Evolutionary conservation across 305 asterid species (phyloP).

Genomic region (Petunia hybrid): DNA sequence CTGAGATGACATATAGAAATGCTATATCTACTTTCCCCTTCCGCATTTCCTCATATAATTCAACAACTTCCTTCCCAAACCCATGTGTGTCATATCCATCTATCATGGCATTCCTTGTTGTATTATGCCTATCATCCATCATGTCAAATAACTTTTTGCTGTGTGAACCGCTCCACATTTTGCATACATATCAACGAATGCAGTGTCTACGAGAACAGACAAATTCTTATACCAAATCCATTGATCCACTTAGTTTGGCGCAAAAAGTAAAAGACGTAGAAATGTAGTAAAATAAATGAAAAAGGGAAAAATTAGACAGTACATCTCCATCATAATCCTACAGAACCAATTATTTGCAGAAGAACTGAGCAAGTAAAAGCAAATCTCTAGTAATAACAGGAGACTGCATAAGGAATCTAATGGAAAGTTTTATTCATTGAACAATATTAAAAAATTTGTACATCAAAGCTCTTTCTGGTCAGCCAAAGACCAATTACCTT

Average conservation of each 20-base stretch:
- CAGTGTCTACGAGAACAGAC: conserved; percentile 74
- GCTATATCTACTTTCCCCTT: conserved; percentile 60
- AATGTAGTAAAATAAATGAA: too few relatives aligned
- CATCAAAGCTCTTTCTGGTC: too few relatives aligned
- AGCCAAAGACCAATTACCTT: too few relatives aligned
- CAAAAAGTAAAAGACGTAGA: not conserved
- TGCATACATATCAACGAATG: conserved; percentile 93
- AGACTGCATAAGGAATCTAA: too few relatives aligned
- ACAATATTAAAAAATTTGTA: too few relatives aligned
- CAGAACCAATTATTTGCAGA: too few relatives aligned
- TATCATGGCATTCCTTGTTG: conserved; percentile 97
- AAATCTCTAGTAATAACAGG: too few relatives aligned
- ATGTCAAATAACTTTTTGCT: conserved; percentile 71
- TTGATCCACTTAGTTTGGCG: conserved; percentile 92
- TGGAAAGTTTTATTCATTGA: too few relatives aligned
- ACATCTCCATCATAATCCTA: too few relatives aligned
- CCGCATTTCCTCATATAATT: conserved; percentile 73
- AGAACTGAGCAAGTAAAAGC: too few relatives aligned
- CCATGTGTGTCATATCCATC: conserved; percentile 99
- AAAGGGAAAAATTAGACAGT: too few relatives aligned
- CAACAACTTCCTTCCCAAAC: conserved; percentile 69
- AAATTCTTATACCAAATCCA: conserved; percentile 63
- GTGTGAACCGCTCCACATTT: conserved; percentile 84
- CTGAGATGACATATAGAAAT: conserved; percentile 83
- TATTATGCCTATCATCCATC: conserved; percentile 71